Percentiles rank a stretch among this genome's conserved stretches.
Evolutionary conservation across 2,329 filamentous ascomycete genomes (phyloP).

Genomic region (Fusarium armeniacum): DNA sequence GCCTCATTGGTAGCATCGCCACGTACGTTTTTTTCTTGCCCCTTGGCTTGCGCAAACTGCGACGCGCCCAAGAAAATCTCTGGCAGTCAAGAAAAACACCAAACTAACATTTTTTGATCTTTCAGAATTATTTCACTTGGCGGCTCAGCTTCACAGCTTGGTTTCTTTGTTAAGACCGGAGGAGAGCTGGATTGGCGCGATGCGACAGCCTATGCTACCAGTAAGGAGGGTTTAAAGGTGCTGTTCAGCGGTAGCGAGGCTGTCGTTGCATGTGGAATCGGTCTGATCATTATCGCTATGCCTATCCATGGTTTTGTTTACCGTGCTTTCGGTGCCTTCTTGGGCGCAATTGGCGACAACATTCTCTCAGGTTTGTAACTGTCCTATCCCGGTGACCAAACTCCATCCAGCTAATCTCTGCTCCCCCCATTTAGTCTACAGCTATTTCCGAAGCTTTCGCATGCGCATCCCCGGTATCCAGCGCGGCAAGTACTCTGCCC

Average conservation of each 20-base stretch:
- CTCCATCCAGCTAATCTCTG: constrained; percentile 13
- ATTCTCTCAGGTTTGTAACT: constrained; percentile 33
- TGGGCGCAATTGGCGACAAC: constrained; percentile 36
- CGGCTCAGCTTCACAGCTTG: constrained; percentile 52
- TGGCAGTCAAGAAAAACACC: not conserved
- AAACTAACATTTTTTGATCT: constrained; percentile 18
- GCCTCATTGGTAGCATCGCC: constrained; percentile 42
- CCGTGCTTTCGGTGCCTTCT: constrained; percentile 42
- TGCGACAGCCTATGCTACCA: constrained; percentile 49
- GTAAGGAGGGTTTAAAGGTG: constrained; percentile 52
- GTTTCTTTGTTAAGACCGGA: constrained; percentile 52
- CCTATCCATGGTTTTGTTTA: constrained; percentile 46
- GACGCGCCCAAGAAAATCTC: not conserved
- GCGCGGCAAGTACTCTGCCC: constrained; percentile 39
- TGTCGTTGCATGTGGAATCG: constrained; percentile 43
- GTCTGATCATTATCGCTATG: constrained; percentile 46
- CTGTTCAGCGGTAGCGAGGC: constrained; percentile 51
- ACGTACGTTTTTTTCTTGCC: constrained; percentile 45
- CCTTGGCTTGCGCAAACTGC: constrained; percentile 1
- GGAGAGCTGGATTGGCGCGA: constrained; percentile 54
- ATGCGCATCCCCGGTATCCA: constrained; percentile 37
- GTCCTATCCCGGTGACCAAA: not conserved
- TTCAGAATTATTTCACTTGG: constrained; percentile 48
- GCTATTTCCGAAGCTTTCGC: constrained; percentile 34
- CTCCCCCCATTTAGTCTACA: constrained; percentile 25